Evolutionary conservation across 202 grass and related monocot species (phyloP).

Genomic region (Musa balbisiana): DNA sequence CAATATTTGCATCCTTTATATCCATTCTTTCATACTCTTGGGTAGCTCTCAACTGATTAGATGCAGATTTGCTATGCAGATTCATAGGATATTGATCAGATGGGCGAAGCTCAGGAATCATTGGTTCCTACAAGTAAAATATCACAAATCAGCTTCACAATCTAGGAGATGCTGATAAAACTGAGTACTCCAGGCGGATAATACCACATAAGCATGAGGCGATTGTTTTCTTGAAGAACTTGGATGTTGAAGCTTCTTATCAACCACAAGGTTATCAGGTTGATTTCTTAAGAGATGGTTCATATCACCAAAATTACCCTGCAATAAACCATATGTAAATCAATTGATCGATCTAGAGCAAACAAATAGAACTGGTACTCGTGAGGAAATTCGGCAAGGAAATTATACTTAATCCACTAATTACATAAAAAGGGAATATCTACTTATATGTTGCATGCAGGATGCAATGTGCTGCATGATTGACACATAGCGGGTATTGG

Average conservation of each 20-base stretch:
- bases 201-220: conserved; percentile 46
- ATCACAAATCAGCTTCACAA: conserved; percentile 9
- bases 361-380: background rate
- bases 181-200: background rate
- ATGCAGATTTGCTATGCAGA: conserved; percentile 35
- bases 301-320: conserved; percentile 55
- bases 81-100: conserved; percentile 45
- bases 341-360: background rate
- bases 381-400: too few relatives aligned
- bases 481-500: too few relatives aligned
- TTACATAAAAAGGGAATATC: too few relatives aligned
- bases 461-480: too few relatives aligned
- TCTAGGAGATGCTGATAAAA: background rate
- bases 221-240: conserved; percentile 38
- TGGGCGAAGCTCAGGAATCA: conserved; percentile 40
- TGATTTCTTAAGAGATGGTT: conserved; percentile 20
- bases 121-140: conserved; percentile 35
- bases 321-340: conserved; percentile 21
- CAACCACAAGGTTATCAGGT: conserved; percentile 28
- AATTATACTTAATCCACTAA: too few relatives aligned
- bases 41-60: conserved; percentile 26
- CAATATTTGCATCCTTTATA: conserved; percentile 24
- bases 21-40: conserved; percentile 24
- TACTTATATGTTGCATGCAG: too few relatives aligned
- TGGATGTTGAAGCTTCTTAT: conserved; percentile 38